phyloP scores from a whole-genome alignment of 2,329 filamentous ascomycete genomes.

The Emmonsia crescens region DNA sequence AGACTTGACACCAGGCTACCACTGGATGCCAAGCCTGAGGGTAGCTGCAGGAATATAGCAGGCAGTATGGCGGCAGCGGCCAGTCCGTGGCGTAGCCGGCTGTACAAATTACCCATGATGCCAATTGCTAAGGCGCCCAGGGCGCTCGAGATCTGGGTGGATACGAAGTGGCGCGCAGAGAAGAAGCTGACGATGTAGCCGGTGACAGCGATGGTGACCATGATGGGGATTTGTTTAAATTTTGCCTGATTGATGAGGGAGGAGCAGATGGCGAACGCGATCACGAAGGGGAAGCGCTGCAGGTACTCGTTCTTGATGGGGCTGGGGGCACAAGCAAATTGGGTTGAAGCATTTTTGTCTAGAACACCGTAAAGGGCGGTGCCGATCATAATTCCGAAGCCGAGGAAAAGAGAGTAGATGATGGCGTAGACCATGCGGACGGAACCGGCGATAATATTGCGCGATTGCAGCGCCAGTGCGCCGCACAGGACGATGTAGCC shows the following conservation, averaged over 20 bases:
- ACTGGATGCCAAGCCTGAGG: slow-evolving; percentile 47
- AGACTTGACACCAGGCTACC: slow-evolving; percentile 48
- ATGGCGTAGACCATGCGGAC: slow-evolving; percentile 66
- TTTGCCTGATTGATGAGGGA: slow-evolving; percentile 74
- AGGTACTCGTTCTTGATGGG: slow-evolving; percentile 37
- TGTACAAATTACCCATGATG: slow-evolving; percentile 68
- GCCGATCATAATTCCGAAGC: slow-evolving; percentile 61
- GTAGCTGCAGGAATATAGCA: slow-evolving; percentile 65
- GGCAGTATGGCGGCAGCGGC: slow-evolving; percentile 78
- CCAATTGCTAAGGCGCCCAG: slow-evolving; percentile 67
- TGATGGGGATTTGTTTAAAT: slow-evolving; percentile 65
- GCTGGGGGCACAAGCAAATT: slow-evolving; percentile 37
- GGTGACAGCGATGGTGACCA: slow-evolving; percentile 61
- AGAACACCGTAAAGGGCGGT: slow-evolving; percentile 53
- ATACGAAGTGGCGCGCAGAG: slow-evolving; percentile 53
- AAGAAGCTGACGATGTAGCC: slow-evolving; percentile 71
- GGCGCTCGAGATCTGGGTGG: slow-evolving; percentile 63
- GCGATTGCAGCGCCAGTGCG: slow-evolving; percentile 57
- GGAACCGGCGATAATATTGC: slow-evolving; percentile 58
- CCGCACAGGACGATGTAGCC: slow-evolving; percentile 54
- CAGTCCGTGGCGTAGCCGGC: slow-evolving; percentile 59
- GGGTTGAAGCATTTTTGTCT: slow-evolving; percentile 43
- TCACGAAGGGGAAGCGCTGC: slow-evolving; percentile 61
- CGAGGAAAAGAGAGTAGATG: slow-evolving; percentile 61
- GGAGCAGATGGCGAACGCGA: slow-evolving; percentile 60